These are phyloP conservation scores for Penicillium sp. DNA, from an alignment of 2,329 filamentous ascomycete species.

Conservation along the genomic window DNA sequence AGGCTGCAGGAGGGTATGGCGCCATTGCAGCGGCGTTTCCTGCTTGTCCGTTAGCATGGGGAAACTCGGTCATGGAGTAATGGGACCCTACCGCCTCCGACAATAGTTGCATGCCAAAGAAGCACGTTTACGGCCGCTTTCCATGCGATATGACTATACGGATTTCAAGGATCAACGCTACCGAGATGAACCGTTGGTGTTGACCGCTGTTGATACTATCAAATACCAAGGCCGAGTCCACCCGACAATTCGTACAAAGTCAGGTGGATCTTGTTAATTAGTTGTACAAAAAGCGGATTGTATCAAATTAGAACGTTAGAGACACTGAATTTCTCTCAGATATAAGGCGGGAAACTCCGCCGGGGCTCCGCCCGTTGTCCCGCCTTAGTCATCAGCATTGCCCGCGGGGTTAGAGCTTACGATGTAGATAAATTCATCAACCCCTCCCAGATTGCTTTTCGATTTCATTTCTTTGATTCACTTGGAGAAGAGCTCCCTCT, in stretches of 20 bases:
- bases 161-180: neutral
- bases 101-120: conserved; percentile 6
- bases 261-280: no score
- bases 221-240: no score
- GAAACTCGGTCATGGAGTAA: neutral
- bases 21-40: conserved; percentile 10
- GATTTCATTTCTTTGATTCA: neutral
- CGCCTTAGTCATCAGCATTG: neutral
- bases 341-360: conserved; percentile 1
- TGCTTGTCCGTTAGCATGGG: neutral
- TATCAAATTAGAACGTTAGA: no score
- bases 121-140: conserved; percentile 1
- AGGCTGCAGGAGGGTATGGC: conserved; percentile 4
- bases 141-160: neutral
- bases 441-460: neutral
- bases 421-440: neutral
- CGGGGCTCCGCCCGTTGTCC: neutral
- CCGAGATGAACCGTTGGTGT: neutral
- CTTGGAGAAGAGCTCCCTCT: neutral
- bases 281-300: no score
- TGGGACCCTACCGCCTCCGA: neutral
- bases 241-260: no score
- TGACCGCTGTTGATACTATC: neutral
- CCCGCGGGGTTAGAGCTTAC: no score
- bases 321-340: no score